Base-by-base conservation (phyloP, 2,329 filamentous ascomycete species). In the Tympanopsis confertula region DNA sequence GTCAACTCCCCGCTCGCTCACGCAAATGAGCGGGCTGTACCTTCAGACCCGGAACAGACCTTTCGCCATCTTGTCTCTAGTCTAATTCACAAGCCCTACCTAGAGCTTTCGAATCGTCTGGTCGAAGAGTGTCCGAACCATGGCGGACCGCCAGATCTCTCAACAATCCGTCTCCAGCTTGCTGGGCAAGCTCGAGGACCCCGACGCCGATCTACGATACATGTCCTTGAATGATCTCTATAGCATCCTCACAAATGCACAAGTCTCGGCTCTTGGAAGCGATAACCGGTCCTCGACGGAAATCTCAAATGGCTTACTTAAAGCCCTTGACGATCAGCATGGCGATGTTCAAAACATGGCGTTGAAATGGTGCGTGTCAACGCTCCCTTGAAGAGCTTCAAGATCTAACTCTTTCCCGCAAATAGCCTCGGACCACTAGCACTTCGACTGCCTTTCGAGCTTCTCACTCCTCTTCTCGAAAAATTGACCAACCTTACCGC, bases 261-360 rank as follows among this genome's bases (percentile, higher is more conserved):
- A 33, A 10, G 10, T 15, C 7, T 33, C 30, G 7, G 10, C 7
- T 33, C 30, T 33, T 33, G 7, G 10, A 7, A 10, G 17, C 15
- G 30, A 33, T 17, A 10, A 33, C 10, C 30, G 17, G 10, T 33
- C 30, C 12, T 13, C 30, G 10, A 13, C 30, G 15, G 17, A 33
- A 17, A 10, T 33, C 10, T 10, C 15, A 13, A 15, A 33, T 18
- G 30, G 30, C 12, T 33, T 33, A 15, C 30, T 33, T 15, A 33
- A 33, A 17, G 30, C 30, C 17, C 30, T 33, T 7, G 30, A 33
- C 15, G 30, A 33, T 15, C 30, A 33, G 15, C 30, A 33, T 33
- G 30, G 30, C 15, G 30, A 33, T 33, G 30, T 33, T 7, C 30
- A 33, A 15, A 33, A 33, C 15, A 10, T 12, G 17, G 30, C 30